These are phyloP conservation scores for Nannochloropsis oceanica DNA, from an alignment of 108 stramenopile genomes.

Conservation along the genomic window DNA sequence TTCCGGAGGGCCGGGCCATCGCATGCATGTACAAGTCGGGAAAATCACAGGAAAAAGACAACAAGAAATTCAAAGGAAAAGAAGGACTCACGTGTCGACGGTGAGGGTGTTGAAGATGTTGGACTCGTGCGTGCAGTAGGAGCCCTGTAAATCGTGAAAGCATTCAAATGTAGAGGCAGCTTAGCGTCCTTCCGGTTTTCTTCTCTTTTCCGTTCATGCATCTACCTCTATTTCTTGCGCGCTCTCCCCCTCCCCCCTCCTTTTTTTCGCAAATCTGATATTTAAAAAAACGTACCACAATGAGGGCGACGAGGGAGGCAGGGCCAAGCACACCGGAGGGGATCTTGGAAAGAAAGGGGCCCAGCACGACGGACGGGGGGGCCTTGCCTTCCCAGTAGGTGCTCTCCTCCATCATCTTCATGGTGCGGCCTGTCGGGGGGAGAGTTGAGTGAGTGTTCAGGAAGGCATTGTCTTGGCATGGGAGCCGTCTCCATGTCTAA, in stretches of 20 bases:
- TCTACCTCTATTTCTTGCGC: background rate
- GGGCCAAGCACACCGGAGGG: slow-evolving; percentile 27
- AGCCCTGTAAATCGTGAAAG: slow-evolving; percentile 1
- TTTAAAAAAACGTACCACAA: background rate
- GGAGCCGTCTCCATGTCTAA: too few relatives aligned
- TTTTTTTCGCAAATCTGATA: background rate
- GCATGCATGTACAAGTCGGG: too few relatives aligned
- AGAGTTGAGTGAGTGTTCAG: too few relatives aligned
- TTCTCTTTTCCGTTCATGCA: background rate
- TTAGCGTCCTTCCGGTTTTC: background rate
- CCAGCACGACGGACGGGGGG: slow-evolving; percentile 33
- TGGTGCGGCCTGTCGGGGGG: background rate
- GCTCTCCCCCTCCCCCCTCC: background rate
- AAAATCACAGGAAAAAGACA: too few relatives aligned
- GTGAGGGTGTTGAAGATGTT: slow-evolving; percentile 37
- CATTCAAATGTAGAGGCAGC: background rate
- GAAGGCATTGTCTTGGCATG: too few relatives aligned
- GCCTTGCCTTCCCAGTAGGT: slow-evolving; percentile 42
- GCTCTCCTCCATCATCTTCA: slow-evolving; percentile 5
- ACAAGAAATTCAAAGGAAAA: background rate
- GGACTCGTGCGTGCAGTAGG: slow-evolving; percentile 37
- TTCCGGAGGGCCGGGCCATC: too few relatives aligned
- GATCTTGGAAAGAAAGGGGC: slow-evolving; percentile 25
- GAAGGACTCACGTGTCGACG: slow-evolving; percentile 1
- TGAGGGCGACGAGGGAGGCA: slow-evolving; percentile 26